Evolutionary conservation across 1,284 basidiomycete genomes (phyloP).

Genomic region (Prillingera fragicola): DNA sequence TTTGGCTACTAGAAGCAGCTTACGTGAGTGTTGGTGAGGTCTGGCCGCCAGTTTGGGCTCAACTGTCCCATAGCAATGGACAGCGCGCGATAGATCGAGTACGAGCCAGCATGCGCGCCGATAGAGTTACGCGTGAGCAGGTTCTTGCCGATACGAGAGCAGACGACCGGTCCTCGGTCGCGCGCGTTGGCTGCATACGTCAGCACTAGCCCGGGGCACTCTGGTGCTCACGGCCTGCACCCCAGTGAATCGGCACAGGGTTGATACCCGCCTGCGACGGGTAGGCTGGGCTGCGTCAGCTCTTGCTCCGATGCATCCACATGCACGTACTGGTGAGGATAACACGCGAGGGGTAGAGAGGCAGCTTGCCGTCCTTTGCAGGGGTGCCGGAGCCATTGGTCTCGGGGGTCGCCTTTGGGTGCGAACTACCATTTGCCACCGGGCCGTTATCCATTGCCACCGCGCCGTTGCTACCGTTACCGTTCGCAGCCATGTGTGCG

Average conservation of each 20-base stretch:
- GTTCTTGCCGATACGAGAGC: conserved; percentile 73
- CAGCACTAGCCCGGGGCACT: background rate
- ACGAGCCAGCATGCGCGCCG: conserved; percentile 88
- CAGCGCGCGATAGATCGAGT: conserved; percentile 89
- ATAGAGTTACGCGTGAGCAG: conserved; percentile 90
- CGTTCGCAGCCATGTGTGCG: no score
- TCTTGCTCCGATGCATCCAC: background rate
- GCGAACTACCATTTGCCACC: no score
- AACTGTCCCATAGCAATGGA: conserved; percentile 87
- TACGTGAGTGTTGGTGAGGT: conserved; percentile 73
- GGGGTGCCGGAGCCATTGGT: conserved; percentile 20
- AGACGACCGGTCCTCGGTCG: conserved; percentile 77
- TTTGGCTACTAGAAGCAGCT: conserved; percentile 3
- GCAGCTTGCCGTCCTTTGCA: conserved; percentile 25
- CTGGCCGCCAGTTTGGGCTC: conserved; percentile 75
- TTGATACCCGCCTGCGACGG: conserved; percentile 67
- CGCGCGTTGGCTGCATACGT: conserved; percentile 25
- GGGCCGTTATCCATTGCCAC: no score
- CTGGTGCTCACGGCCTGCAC: conserved; percentile 60
- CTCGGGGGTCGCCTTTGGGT: no score
- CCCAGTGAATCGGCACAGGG: conserved; percentile 78
- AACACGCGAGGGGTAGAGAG: conserved; percentile 36
- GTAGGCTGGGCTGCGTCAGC: conserved; percentile 53
- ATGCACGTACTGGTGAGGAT: conserved; percentile 34
- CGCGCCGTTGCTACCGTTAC: no score